A percentile compares a stretch with the other conserved stretches of the same genome.
These are phyloP conservation scores for Phytophthora capsici DNA, from an alignment of 352 stramenopile genomes.

Conservation along the genomic window DNA sequence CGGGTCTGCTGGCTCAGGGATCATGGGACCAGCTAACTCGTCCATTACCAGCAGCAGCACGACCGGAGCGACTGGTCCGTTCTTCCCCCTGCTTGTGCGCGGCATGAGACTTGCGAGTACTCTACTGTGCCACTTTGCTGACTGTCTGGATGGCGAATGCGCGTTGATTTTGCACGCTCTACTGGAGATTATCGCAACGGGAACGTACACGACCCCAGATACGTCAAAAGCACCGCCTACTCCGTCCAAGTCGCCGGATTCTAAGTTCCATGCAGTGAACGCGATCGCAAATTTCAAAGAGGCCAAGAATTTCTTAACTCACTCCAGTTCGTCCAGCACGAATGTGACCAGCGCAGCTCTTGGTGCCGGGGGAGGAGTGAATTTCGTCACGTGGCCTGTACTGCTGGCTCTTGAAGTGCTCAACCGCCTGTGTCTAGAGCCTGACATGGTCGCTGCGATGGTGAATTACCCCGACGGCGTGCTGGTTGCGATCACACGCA, in stretches of 20 bases:
- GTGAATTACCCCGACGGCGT: constrained; percentile 63
- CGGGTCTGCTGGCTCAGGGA: constrained; percentile 39
- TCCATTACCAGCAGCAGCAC: constrained; percentile 47
- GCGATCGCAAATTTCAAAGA: constrained; percentile 56
- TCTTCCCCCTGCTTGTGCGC: constrained; percentile 85
- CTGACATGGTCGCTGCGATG: constrained; percentile 74
- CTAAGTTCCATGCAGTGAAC: constrained; percentile 42
- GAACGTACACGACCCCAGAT: constrained; percentile 62
- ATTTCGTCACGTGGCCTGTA: constrained; percentile 87
- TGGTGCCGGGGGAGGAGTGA: constrained; percentile 40
- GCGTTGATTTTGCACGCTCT: constrained; percentile 65
- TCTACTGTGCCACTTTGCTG: constrained; percentile 80
- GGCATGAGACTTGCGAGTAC: constrained; percentile 84
- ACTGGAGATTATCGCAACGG: constrained; percentile 83
- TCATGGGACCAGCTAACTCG: constrained; percentile 34
- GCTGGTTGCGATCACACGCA: constrained; percentile 63
- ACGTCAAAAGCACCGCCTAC: constrained; percentile 58
- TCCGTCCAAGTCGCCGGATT: constrained; percentile 57
- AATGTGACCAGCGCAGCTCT: constrained; percentile 24
- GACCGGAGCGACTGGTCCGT: constrained; percentile 39
- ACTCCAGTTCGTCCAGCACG: constrained; percentile 38
- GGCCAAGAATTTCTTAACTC: constrained; percentile 70
- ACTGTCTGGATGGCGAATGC: constrained; percentile 68
- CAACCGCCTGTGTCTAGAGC: constrained; percentile 73
- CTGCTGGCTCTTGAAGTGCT: constrained; percentile 84